Evolutionary conservation across 768 basidiomycete species (phyloP).

Genomic region (Pisolithus sp.): DNA sequence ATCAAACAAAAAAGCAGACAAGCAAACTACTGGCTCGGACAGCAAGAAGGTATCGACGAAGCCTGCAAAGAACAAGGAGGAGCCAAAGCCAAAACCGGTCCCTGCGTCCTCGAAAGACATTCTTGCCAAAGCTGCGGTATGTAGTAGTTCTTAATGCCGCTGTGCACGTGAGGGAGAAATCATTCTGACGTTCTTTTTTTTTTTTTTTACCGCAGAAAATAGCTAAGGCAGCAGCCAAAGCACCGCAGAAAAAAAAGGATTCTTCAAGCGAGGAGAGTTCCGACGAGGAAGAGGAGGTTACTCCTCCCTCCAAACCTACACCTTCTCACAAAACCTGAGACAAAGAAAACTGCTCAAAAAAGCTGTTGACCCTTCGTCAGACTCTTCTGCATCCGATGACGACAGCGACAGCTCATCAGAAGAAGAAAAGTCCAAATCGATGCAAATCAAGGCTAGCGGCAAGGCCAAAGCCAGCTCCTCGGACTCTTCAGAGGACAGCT

Average conservation of each 20-base stretch:
- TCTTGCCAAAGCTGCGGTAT: conserved; percentile 6
- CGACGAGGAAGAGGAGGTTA: not conserved
- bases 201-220: no score
- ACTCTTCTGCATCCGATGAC: conserved; percentile 8
- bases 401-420: conserved; percentile 20
- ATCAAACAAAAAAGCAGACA: conserved; percentile 18
- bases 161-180: no score
- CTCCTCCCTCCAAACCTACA: not conserved
- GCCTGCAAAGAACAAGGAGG: not conserved
- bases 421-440: conserved; percentile 20
- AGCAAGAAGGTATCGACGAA: conserved; percentile 11
- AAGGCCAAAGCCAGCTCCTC: conserved; percentile 7
- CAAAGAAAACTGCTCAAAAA: not conserved
- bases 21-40: conserved; percentile 14
- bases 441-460: conserved; percentile 9
- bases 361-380: not conserved
- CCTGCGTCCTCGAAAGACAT: conserved; percentile 10
- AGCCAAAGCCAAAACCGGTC: not conserved
- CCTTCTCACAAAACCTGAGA: not conserved
- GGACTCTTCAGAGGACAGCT: conserved; percentile 12
- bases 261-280: conserved; percentile 2
- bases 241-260: not conserved
- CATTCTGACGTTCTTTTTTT: no score
- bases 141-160: not conserved
- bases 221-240: no score